These are phyloP conservation scores for Ustilago tritici DNA, from an alignment of 1,284 basidiomycete species.

Conservation along the genomic window DNA sequence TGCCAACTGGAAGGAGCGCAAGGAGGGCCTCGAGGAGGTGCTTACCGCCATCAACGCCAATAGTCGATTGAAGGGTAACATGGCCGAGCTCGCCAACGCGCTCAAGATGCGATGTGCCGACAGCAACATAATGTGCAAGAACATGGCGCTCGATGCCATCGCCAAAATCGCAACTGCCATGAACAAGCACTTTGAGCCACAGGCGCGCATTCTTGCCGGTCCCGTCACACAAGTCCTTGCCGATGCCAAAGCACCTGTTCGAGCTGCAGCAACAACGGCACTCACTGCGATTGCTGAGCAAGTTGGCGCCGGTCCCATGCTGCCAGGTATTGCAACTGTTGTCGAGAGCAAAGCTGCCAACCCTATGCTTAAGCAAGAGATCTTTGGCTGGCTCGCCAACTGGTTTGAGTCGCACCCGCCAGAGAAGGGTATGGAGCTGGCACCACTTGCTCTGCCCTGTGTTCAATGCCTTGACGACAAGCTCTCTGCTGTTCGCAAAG, in stretches of 20 bases:
- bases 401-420: constrained; percentile 79
- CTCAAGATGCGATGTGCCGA: constrained; percentile 90
- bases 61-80: constrained; percentile 87
- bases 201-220: constrained; percentile 80
- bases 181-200: constrained; percentile 94
- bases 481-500: constrained; percentile 90
- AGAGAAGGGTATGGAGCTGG: constrained; percentile 77
- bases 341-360: constrained; percentile 82
- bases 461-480: constrained; percentile 91
- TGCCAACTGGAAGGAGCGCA: constrained; percentile 92
- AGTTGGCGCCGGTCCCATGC: constrained; percentile 84
- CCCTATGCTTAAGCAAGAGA: constrained; percentile 85
- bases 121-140: constrained; percentile 93
- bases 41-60: constrained; percentile 88
- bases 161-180: constrained; percentile 90
- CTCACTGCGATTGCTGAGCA: constrained; percentile 86
- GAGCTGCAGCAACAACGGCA: constrained; percentile 81
- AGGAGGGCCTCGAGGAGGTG: constrained; percentile 90
- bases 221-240: constrained; percentile 87
- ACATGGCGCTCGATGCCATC: constrained; percentile 88
- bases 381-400: constrained; percentile 86
- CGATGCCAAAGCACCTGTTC: constrained; percentile 91
- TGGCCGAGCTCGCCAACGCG: constrained; percentile 86
- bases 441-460: constrained; percentile 78
- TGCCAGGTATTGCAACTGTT: constrained; percentile 80